These are phyloP conservation scores for Phytophthora constricta DNA, from an alignment of 352 stramenopile species.

Conservation along the genomic window DNA sequence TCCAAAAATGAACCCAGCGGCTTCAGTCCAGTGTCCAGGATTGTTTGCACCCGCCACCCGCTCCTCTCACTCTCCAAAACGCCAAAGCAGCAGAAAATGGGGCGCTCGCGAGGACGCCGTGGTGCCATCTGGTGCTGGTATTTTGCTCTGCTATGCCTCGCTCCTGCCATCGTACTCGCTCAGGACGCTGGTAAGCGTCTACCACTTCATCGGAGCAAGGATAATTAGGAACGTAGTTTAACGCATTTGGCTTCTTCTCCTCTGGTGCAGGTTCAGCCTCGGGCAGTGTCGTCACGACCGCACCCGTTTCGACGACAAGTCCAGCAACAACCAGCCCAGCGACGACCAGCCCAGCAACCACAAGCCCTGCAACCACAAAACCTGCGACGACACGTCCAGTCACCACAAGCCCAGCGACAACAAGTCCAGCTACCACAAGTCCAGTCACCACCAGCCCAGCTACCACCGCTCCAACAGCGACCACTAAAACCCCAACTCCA, in stretches of 20 bases:
- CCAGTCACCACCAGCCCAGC: not conserved
- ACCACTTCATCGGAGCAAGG: not conserved
- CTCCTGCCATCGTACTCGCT: not conserved
- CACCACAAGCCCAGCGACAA: not conserved
- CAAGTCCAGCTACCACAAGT: not conserved
- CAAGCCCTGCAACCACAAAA: not conserved
- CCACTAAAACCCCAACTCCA: not conserved
- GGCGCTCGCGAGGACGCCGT: no score
- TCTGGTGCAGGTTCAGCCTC: no score
- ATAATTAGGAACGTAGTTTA: not conserved
- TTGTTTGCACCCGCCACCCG: no score
- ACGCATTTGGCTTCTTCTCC: not conserved
- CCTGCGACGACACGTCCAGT: no score
- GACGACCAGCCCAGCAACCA: not conserved
- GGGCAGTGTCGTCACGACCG: not conserved
- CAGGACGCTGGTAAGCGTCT: not conserved
- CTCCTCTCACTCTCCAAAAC: no score
- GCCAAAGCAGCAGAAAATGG: no score
- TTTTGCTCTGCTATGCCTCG: not conserved
- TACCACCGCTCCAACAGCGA: constrained; percentile 6
- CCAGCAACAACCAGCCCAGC: no score
- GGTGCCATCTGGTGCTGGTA: no score
- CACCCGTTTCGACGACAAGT: no score
- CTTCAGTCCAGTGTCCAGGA: no score
- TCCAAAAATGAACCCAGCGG: no score